Evolutionary conservation across 2,329 filamentous ascomycete genomes (phyloP), one percentile per base, ranked within the genome.

Genomic region (Mollisia scopiformis): DNA sequence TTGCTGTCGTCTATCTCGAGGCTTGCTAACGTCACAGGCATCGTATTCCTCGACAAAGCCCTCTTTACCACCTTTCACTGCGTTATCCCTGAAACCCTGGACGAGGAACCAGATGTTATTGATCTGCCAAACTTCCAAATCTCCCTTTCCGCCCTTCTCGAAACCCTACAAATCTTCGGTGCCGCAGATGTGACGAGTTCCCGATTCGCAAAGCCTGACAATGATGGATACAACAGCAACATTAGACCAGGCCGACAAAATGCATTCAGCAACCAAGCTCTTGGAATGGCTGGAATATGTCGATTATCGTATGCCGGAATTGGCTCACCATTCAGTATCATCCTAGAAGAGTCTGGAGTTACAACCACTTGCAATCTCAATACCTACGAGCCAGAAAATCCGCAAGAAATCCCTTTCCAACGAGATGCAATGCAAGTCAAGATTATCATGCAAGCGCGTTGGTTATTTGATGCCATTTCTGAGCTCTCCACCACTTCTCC

Each of bases 91-190:
- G 71, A 63, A 41, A 66, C 75, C 6, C 65, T 71, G 51, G 70
- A 75, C 30, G 71, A 76, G 10, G 63, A 71, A 23, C 62, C 70
- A 3, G 39, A 43, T 21, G 39, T 19, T 11, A 13, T 28, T 13
- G 73, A 80, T 3, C 82, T 85, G 30, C 88, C 91, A 7, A 85
- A 84, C 55, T 99, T 99, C 73, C 89, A 96, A 73, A 89, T 98
- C 66, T 95, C 93, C 1, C 84, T 99, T 8, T 83, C 89, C 4
- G 91, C 94, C 19, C 84, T 99, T 2, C 85, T 99, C 56, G 95
- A 98, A 77, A 96, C 94, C 0, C 83, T 99, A 7, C 94, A 97
- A 72, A 98, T 99, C 53, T 96, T 99, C 71, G 92, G 92, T 53
- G 87, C 93, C n/a, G 85, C 93, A 49, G 90, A 91, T 66, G 82